These are phyloP conservation scores for Scedosporium minutisporum DNA, from an alignment of 2,329 filamentous ascomycete genomes.

Conservation along the genomic window DNA sequence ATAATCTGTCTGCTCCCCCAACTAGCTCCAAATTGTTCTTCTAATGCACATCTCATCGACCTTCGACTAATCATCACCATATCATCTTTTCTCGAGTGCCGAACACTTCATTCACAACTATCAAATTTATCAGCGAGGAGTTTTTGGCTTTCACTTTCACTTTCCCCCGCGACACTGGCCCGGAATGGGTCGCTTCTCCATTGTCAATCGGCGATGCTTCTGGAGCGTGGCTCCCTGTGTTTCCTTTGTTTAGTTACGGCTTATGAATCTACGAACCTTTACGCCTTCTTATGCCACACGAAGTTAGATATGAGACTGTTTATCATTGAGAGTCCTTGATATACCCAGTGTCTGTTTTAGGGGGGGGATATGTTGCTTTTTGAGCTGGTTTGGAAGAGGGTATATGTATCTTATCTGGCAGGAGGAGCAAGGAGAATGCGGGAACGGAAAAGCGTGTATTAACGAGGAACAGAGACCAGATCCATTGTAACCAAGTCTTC, in stretches of 20 bases:
- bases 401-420: background rate
- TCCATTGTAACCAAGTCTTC: background rate
- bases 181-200: no score
- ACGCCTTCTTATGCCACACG: background rate
- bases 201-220: no score
- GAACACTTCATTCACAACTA: no score
- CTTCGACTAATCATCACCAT: no score
- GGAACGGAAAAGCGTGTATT: background rate
- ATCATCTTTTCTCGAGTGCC: no score
- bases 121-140: no score
- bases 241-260: background rate
- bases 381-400: background rate
- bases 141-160: no score
- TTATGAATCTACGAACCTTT: background rate
- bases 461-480: background rate
- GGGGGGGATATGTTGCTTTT: background rate
- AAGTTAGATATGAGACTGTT: background rate
- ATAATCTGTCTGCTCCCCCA: no score
- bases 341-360: background rate
- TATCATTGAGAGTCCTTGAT: background rate
- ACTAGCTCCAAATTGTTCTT: no score
- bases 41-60: no score
- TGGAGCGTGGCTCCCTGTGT: background rate
- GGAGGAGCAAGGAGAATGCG: background rate
- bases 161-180: no score